Evolutionary conservation across 768 basidiomycete species (phyloP), one percentile per base, ranked within the genome.

Genomic region (Boletus eberwhitei): DNA sequence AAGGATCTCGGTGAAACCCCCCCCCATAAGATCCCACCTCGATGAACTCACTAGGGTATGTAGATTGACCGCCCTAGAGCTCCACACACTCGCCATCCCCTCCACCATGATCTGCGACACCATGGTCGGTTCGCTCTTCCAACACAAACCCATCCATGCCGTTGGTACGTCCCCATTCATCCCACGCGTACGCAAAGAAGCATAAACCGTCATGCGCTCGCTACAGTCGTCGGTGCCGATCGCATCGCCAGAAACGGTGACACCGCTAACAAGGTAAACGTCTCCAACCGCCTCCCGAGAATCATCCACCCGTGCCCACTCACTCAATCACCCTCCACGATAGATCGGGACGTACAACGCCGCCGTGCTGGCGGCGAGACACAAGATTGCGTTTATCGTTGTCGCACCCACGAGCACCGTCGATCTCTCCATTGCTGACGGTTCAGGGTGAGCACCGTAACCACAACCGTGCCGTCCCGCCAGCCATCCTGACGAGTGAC

Each of bases 91-190:
- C 42, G 75, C 83, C 35, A 88, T 95, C 14, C 89, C 93, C 0
- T 88, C 90, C 5, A 85, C 87, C 5, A 96, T 98, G 93, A 87
- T 98, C 45, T 96, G 94, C 66, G 96, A 98, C 66, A 96, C 92
- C 35, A 97, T 97, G 90, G 91, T 98, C 17, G 96, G 96, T 9
- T 95, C 93, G 1, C 74, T 98, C 48, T 91, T 98, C 76, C 92
- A 95, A 66, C 84, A 93, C 66, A 79, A 90, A 66, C 71, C 79
- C 21, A 90, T 95, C 49, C 88, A 93, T 63, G 90, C 86, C 26
- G 84, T 94, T 51, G 84, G 88, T 90, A 57, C 60, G 67, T 59
- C 52, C 13, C 24, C 48, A 44, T 42, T 21, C 40, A 11, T 36
- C n/a, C 11, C 21, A 16, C 31, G 17, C 35, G 31, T 4, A 14